phyloP scores from a whole-genome alignment of 1,284 basidiomycete genomes.

The Fistulinella staudtii region DNA sequence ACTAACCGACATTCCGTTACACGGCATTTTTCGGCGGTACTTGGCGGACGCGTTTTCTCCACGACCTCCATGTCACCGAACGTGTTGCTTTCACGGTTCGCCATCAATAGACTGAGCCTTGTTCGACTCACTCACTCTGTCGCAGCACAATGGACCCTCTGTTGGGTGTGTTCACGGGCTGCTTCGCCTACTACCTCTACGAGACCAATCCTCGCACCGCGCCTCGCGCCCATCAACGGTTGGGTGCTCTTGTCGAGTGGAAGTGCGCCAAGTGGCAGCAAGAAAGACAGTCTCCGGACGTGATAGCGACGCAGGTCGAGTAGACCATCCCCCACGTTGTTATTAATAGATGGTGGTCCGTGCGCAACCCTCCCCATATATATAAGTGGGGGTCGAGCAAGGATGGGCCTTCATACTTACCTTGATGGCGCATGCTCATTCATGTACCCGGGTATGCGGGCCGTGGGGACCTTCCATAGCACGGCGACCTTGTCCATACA shows the following conservation, averaged over 20 bases:
- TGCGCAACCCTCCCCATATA: too few relatives aligned
- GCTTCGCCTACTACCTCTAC: slow-evolving; percentile 79
- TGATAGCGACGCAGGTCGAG: too few relatives aligned
- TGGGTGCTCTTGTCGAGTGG: slow-evolving; percentile 65
- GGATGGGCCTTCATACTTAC: slow-evolving; percentile 37
- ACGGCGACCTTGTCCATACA: slow-evolving; percentile 46
- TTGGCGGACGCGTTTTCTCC: slow-evolving; percentile 7
- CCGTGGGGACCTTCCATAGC: slow-evolving; percentile 45
- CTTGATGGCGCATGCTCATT: slow-evolving; percentile 22
- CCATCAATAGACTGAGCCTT: slow-evolving; percentile 2
- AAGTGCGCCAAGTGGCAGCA: slow-evolving; percentile 46
- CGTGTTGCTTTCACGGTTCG: slow-evolving; percentile 51
- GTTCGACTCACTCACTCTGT: slow-evolving; percentile 5
- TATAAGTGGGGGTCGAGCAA: too few relatives aligned
- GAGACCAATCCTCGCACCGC: slow-evolving; percentile 82
- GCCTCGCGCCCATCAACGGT: slow-evolving; percentile 59
- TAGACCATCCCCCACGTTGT: too few relatives aligned
- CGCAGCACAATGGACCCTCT: slow-evolving; percentile 64
- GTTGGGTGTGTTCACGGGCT: slow-evolving; percentile 78
- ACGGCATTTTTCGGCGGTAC: slow-evolving; percentile 30
- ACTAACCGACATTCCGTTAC: slow-evolving; percentile 29
- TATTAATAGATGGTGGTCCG: too few relatives aligned
- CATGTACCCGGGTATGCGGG: slow-evolving; percentile 42
- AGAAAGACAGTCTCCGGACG: slow-evolving; percentile 39
- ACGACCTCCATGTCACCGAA: slow-evolving; percentile 21